Evolutionary conservation across 139 green algal genomes (phyloP).

Genomic region (Chlorella sp.): DNA sequence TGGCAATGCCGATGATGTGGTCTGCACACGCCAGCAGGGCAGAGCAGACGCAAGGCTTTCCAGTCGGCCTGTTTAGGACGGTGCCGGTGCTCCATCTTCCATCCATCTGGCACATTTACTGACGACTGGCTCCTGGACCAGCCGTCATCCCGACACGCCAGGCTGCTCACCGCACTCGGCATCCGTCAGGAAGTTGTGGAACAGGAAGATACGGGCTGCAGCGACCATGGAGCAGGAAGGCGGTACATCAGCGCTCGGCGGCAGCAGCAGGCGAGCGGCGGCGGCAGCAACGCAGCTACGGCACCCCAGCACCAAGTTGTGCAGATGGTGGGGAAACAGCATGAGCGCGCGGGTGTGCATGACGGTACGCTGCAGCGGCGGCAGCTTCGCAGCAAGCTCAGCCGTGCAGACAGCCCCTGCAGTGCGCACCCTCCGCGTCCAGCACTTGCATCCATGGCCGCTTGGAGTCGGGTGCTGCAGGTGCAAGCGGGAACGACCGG

Average conservation of each 20-base stretch:
- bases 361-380: background rate
- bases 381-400: background rate
- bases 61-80: too few relatives aligned
- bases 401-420: background rate
- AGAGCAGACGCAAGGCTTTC: background rate
- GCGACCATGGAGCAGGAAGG: constrained; percentile 15
- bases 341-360: background rate
- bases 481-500: background rate
- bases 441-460: constrained; percentile 20
- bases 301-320: too few relatives aligned
- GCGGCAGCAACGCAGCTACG: too few relatives aligned
- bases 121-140: too few relatives aligned
- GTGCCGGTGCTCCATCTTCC: too few relatives aligned
- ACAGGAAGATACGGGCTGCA: constrained; percentile 47
- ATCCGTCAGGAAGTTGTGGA: constrained; percentile 41
- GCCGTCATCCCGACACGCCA: too few relatives aligned
- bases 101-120: too few relatives aligned
- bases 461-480: background rate
- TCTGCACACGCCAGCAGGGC: constrained; percentile 8
- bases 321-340: too few relatives aligned
- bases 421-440: too few relatives aligned
- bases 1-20: constrained; percentile 35
- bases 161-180: background rate
- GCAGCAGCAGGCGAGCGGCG: too few relatives aligned
- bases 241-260: too few relatives aligned